phyloP scores from a whole-genome alignment of 2,329 filamentous ascomycete genomes.

The Gnomoniopsis smithogilvyi region DNA sequence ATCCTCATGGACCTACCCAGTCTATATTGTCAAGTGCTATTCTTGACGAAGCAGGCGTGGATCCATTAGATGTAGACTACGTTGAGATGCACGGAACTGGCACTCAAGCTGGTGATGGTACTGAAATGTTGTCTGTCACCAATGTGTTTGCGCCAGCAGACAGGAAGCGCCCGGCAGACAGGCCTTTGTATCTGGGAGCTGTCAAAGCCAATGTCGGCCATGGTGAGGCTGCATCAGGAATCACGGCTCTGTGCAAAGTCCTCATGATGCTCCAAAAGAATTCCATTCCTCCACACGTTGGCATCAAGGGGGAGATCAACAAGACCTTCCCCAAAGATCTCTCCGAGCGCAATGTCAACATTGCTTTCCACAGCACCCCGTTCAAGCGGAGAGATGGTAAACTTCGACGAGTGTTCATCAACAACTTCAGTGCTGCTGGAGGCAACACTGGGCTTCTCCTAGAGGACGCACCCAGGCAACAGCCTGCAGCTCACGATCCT shows the following conservation, averaged over 20 bases:
- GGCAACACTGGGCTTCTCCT: constrained; percentile 67
- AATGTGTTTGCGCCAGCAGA: constrained; percentile 47
- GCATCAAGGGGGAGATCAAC: constrained; percentile 65
- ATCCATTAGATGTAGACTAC: constrained; percentile 75
- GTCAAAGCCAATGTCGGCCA: constrained; percentile 65
- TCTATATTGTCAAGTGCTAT: constrained; percentile 68
- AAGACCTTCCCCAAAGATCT: constrained; percentile 56
- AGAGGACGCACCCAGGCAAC: constrained; percentile 52
- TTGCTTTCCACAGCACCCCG: constrained; percentile 51
- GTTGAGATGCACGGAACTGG: constrained; percentile 90
- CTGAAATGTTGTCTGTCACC: constrained; percentile 77
- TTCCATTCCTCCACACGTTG: constrained; percentile 62
- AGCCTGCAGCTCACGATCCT: constrained; percentile 38
- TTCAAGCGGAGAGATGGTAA: constrained; percentile 46
- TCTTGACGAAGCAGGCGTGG: constrained; percentile 68
- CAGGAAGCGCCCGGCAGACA: constrained; percentile 41
- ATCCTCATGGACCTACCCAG: constrained; percentile 76
- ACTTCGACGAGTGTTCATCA: constrained; percentile 51
- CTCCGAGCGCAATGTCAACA: constrained; percentile 53
- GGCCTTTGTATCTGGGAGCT: constrained; percentile 60
- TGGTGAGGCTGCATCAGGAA: constrained; percentile 58
- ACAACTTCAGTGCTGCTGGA: constrained; percentile 70
- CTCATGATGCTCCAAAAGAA: constrained; percentile 63
- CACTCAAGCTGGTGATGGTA: constrained; percentile 79
- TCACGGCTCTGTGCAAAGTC: constrained; percentile 62